Conservation (phyloP, 1,284 basidiomycete species). For the Trametes hirsuta region DNA sequence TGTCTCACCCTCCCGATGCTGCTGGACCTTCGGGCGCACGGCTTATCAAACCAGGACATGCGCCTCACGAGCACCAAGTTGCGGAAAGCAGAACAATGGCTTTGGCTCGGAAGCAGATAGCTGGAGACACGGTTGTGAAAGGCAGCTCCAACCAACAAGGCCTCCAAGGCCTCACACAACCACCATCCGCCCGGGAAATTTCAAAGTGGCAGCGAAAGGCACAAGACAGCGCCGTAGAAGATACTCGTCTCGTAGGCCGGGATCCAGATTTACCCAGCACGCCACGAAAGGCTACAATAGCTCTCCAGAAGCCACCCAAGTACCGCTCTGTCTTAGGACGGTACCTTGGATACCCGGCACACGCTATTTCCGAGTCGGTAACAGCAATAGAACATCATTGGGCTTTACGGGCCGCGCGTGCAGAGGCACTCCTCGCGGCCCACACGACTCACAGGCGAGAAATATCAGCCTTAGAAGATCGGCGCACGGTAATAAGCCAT, state of each 20-base stretch:
- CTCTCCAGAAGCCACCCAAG: too few relatives aligned
- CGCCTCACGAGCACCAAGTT: too few relatives aligned
- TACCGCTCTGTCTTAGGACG: background rate
- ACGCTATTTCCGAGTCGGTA: constrained; percentile 10
- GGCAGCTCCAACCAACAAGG: background rate
- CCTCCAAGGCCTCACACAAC: too few relatives aligned
- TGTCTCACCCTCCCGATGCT: too few relatives aligned
- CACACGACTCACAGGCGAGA: constrained; percentile 51
- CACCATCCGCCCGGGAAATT: too few relatives aligned
- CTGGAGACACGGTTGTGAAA: background rate
- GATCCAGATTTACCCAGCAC: too few relatives aligned
- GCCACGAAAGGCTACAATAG: too few relatives aligned
- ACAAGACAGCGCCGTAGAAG: too few relatives aligned
- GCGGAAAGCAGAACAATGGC: constrained; percentile 15
- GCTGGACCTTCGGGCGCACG: too few relatives aligned
- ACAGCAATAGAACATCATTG: constrained; percentile 52
- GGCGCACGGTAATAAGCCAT: constrained; percentile 47
- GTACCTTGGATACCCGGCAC: background rate
- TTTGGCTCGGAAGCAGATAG: constrained; percentile 1
- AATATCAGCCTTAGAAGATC: constrained; percentile 47
- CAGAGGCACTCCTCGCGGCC: constrained; percentile 57
- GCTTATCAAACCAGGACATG: too few relatives aligned
- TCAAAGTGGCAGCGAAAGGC: too few relatives aligned
- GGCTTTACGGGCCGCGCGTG: constrained; percentile 61
- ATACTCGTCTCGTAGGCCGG: too few relatives aligned